Conservation (phyloP, 495 filamentous ascomycete genomes). For the Xylaria curta region DNA sequence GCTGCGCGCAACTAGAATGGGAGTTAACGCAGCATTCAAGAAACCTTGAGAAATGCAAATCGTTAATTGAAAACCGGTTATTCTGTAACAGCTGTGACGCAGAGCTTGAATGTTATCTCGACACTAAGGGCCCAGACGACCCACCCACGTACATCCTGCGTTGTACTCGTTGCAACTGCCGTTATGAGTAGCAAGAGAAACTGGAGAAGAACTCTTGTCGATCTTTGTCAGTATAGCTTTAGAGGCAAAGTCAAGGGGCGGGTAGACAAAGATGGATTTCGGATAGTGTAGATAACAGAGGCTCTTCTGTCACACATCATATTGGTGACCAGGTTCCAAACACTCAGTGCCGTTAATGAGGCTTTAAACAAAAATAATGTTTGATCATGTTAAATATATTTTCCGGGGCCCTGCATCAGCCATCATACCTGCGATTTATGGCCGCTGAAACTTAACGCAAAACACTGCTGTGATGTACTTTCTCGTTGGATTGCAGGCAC, state of each 20-base stretch:
- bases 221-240: not conserved
- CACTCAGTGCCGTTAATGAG: not conserved
- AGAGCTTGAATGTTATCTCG: not conserved
- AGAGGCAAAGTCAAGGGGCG: not conserved
- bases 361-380: not conserved
- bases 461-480: no score
- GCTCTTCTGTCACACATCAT: not conserved
- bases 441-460: no score
- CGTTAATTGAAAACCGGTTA: not conserved
- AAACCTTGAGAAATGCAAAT: not conserved
- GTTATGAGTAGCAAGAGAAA: slow-evolving; percentile 6
- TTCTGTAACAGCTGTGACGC: not conserved
- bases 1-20: not conserved
- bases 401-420: no score
- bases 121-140: not conserved
- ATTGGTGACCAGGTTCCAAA: not conserved
- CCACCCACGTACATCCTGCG: slow-evolving; percentile 3
- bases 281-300: not conserved
- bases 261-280: not conserved
- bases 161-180: not conserved
- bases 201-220: not conserved
- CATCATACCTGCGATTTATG: no score
- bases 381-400: no score
- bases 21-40: not conserved
- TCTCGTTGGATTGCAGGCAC: no score